Percentiles rank a stretch among this genome's conserved stretches.
Conservation (phyloP, 2,329 filamentous ascomycete species). For the Penicillium nordicum region DNA sequence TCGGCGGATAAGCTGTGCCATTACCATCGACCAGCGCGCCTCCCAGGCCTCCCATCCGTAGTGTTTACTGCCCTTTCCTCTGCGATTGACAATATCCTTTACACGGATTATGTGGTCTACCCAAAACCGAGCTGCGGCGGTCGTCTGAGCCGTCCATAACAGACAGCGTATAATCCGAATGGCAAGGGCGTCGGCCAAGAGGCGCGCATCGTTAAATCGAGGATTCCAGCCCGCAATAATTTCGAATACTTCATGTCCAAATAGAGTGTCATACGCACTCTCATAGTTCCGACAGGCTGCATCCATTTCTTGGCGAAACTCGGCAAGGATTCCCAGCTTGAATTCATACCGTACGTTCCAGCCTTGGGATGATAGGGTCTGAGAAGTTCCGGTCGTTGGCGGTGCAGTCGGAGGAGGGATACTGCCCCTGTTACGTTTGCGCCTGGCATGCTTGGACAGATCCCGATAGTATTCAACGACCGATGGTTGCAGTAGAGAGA, state of each 20-base stretch:
- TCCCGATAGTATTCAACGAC: constrained; percentile 91
- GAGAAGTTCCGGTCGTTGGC: constrained; percentile 77
- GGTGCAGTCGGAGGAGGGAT: constrained; percentile 78
- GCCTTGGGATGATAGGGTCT: constrained; percentile 76
- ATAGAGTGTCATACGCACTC: constrained; percentile 76
- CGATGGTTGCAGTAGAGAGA: constrained; percentile 68
- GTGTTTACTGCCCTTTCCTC: constrained; percentile 78
- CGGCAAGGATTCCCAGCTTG: constrained; percentile 84
- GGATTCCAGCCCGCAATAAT: constrained; percentile 85
- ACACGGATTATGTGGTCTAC: constrained; percentile 70
- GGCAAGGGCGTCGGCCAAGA: constrained; percentile 76
- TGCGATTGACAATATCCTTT: constrained; percentile 72
- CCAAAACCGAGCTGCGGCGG: constrained; percentile 77
- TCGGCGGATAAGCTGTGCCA: constrained; percentile 58
- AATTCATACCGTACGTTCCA: constrained; percentile 96
- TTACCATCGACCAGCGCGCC: constrained; percentile 63
- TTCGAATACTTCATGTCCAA: constrained; percentile 81
- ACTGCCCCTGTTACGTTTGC: constrained; percentile 77
- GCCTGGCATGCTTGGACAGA: constrained; percentile 82
- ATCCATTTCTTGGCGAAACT: constrained; percentile 92
- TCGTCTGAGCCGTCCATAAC: constrained; percentile 75
- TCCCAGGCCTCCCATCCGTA: constrained; percentile 97
- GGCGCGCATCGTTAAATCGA: constrained; percentile 88
- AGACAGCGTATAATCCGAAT: constrained; percentile 79
- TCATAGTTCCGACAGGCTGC: constrained; percentile 81